Base-by-base conservation (phyloP, 208 protist species). In the Lotmaria passim region DNA sequence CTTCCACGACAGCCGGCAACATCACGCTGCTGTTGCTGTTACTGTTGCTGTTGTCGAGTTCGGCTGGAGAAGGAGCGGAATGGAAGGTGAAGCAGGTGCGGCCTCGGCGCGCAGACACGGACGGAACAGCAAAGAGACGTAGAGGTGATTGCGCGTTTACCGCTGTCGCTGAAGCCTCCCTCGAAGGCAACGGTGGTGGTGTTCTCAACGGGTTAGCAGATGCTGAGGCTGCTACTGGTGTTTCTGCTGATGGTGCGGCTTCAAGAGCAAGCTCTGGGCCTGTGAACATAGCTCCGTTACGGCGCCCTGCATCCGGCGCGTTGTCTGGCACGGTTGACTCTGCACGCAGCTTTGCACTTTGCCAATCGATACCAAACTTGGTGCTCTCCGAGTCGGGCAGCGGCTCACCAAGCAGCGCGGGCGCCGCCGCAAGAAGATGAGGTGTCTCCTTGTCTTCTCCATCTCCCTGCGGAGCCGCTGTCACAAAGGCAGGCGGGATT, bases 81-180 rank as follows among this genome's bases (percentile, higher is more conserved):
- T 48, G 58, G 14, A 77, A 34, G 8, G 55, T 77, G 43, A 77
- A 77, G 55, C 71, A 77, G 12, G 71, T 77, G 21, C 71, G 53
- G 26, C 47, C 64, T 36, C 56, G 50, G 21, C 71, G 71, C 21
- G 30, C 56, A 1, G 70, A 21, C 31, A 48, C 21, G n/a, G 61
- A 6, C 30, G 6, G 8, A 2, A 28, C 8, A 12, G 44, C 0
- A 12, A 47, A 24, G 5, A 53, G 1, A 10, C 44, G 58, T 2
- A 53, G 30, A 30, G 58, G 44, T 15, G 58, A 64, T n/a, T n/a
- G n/a, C n/a, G n/a, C n/a, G 2, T 34, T 28, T 2, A 6, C 23
- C 7, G 28, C 38, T 15, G 31, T 7, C 6, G 15, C 15, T 4
- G 7, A 11, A 6, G 36, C 31, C 6, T 0, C 1, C 33, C n/a